Conservation (phyloP, 2,329 filamentous ascomycete species). For the Pseudopyricularia javanii region DNA sequence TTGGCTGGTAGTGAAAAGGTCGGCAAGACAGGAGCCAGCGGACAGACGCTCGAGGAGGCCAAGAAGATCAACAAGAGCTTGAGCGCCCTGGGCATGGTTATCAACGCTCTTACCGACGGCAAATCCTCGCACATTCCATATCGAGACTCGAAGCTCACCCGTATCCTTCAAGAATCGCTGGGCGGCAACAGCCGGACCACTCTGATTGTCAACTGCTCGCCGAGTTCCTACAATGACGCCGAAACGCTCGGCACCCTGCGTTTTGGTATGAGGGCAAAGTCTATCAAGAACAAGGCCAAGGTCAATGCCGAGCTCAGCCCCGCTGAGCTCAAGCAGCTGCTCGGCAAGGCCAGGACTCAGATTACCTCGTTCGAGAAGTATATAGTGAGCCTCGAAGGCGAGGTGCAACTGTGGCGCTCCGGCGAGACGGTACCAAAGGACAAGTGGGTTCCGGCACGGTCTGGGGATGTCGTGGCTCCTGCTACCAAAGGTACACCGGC, state of each 20-base stretch:
- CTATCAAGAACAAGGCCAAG: conserved; percentile 99
- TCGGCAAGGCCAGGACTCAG: conserved; percentile 86
- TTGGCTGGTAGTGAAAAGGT: conserved; percentile 97
- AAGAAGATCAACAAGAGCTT: conserved; percentile 99
- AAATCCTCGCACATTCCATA: conserved; percentile 96
- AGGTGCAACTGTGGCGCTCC: conserved; percentile 76
- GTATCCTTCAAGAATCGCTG: conserved; percentile 92
- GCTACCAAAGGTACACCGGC: conserved; percentile 34
- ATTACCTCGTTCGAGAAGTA: conserved; percentile 83
- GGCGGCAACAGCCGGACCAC: conserved; percentile 98
- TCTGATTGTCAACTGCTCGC: conserved; percentile 97
- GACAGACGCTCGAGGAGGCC: conserved; percentile 92
- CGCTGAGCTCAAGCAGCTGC: conserved; percentile 80
- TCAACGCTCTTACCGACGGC: conserved; percentile 91
- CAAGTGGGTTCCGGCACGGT: conserved; percentile 58
- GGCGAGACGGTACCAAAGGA: conserved; percentile 86
- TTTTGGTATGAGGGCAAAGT: conserved; percentile 93
- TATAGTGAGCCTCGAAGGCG: conserved; percentile 69
- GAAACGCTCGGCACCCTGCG: conserved; percentile 87
- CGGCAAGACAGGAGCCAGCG: conserved; percentile 94
- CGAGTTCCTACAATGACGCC: conserved; percentile 92
- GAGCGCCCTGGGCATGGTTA: conserved; percentile 96
- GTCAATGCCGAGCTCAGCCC: conserved; percentile 97
- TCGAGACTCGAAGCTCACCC: conserved; percentile 93
- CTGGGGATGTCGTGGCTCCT: conserved; percentile 9